Conservation (phyloP, 768 basidiomycete species). For the Lyophyllum atratum region DNA sequence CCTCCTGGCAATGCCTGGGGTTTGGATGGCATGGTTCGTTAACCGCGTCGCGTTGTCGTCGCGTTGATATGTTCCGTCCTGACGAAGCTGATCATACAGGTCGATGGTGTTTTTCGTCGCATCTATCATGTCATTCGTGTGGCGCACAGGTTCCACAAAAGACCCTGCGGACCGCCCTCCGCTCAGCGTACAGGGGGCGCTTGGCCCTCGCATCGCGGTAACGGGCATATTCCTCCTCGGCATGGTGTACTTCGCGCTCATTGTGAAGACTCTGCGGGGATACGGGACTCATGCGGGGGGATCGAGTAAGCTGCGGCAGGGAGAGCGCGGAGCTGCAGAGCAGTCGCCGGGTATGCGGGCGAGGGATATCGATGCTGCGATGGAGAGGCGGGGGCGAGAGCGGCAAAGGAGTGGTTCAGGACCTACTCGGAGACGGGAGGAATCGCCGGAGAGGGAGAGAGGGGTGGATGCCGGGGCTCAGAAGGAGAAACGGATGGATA, state of each 20-base stretch:
- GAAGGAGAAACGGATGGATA: slow-evolving; percentile 3
- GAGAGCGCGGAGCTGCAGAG: neutral
- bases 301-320: slow-evolving; percentile 10
- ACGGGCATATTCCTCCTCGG: slow-evolving; percentile 58
- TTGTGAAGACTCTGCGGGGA: slow-evolving; percentile 59
- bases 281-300: slow-evolving; percentile 45
- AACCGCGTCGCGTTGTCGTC: too few species aligned
- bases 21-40: slow-evolving; percentile 71
- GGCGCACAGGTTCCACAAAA: slow-evolving; percentile 59
- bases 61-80: neutral
- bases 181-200: slow-evolving; percentile 37
- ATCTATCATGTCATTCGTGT: slow-evolving; percentile 67
- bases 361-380: slow-evolving; percentile 16
- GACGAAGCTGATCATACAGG: slow-evolving; percentile 30
- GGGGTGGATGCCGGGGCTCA: neutral
- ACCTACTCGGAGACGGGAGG: slow-evolving; percentile 10
- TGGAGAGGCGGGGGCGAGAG: slow-evolving; percentile 30
- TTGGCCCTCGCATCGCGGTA: slow-evolving; percentile 58
- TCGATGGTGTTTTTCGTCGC: slow-evolving; percentile 68
- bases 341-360: slow-evolving; percentile 7
- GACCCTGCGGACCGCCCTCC: slow-evolving; percentile 37
- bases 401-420: slow-evolving; percentile 17
- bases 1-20: slow-evolving; percentile 59
- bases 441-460: slow-evolving; percentile 3
- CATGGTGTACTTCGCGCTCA: slow-evolving; percentile 59